Conservation (phyloP, 148 eudicot species). For the Euryodendron excelsum region DNA sequence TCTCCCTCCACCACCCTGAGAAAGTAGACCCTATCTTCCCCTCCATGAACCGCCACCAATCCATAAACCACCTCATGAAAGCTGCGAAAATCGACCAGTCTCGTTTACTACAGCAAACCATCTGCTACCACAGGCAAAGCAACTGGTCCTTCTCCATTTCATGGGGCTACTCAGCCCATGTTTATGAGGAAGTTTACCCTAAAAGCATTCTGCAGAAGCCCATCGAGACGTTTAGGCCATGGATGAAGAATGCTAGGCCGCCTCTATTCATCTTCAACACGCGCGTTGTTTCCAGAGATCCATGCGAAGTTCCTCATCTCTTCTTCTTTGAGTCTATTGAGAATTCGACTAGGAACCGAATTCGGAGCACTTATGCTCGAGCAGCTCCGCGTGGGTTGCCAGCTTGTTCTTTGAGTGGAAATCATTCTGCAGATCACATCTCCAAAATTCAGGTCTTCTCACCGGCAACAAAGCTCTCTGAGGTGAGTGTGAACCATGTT, state of each 20-base stretch:
- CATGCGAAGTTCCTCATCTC: slow-evolving; percentile 27
- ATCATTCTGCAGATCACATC: slow-evolving; percentile 24
- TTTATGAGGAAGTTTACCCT: slow-evolving; percentile 21
- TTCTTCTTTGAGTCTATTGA: slow-evolving; percentile 16
- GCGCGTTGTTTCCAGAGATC: slow-evolving; percentile 8
- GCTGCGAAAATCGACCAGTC: slow-evolving; percentile 26
- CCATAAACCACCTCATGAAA: slow-evolving; percentile 21
- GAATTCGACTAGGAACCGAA: not conserved
- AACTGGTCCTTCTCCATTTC: slow-evolving; percentile 27
- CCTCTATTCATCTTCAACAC: slow-evolving; percentile 34
- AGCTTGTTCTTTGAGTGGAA: slow-evolving; percentile 14
- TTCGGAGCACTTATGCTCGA: slow-evolving; percentile 15
- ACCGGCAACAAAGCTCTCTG: slow-evolving; percentile 12
- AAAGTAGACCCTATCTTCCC: slow-evolving; percentile 23
- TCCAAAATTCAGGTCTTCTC: slow-evolving; percentile 21
- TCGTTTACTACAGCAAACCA: slow-evolving; percentile 25
- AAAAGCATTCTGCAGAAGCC: slow-evolving; percentile 13
- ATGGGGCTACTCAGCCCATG: slow-evolving; percentile 30
- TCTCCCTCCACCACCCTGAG: slow-evolving; percentile 29
- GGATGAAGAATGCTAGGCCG: not conserved
- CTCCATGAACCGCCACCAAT: slow-evolving; percentile 2
- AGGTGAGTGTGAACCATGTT: too few species aligned
- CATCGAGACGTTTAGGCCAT: slow-evolving; percentile 21
- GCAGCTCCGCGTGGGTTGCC: slow-evolving; percentile 3
- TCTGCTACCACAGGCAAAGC: slow-evolving; percentile 17